Conservation (phyloP, 2,329 filamentous ascomycete species). For the Fusarium vanettenii region DNA sequence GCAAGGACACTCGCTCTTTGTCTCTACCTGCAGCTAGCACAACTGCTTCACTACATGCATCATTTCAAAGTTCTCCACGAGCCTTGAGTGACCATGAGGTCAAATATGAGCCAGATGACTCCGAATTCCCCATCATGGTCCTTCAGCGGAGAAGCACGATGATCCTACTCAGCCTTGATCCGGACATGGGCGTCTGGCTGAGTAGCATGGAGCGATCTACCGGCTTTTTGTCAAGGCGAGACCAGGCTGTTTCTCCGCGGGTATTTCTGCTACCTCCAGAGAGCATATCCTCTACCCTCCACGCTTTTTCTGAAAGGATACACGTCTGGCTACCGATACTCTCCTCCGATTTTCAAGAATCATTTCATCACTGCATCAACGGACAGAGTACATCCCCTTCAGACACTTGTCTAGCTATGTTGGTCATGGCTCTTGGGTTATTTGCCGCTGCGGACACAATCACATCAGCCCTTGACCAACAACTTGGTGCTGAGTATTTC, state of each 20-base stretch:
- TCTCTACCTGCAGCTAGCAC: not conserved
- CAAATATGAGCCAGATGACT: not conserved
- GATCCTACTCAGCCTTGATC: slow-evolving; percentile 1
- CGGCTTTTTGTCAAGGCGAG: not conserved
- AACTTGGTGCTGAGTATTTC: not conserved
- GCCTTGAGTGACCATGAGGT: not conserved
- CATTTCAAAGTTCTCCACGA: not conserved
- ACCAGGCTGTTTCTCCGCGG: not conserved
- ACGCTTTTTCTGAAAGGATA: not conserved
- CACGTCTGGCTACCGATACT: slow-evolving; percentile 3
- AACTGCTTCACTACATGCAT: not conserved
- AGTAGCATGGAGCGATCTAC: not conserved
- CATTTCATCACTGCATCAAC: not conserved
- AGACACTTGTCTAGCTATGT: slow-evolving; percentile 1
- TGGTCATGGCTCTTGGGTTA: not conserved
- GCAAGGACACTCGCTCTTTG: not conserved
- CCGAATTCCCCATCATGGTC: slow-evolving; percentile 3
- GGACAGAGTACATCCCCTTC: not conserved
- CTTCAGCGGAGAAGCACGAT: slow-evolving; percentile 2
- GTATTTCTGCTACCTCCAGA: not conserved
- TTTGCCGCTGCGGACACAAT: not conserved
- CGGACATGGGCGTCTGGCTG: not conserved
- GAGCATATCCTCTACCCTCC: not conserved
- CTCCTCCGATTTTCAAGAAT: not conserved
- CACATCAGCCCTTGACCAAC: not conserved